Conservation (phyloP, 2,329 filamentous ascomycete species). For the Colletotrichum agaves region DNA sequence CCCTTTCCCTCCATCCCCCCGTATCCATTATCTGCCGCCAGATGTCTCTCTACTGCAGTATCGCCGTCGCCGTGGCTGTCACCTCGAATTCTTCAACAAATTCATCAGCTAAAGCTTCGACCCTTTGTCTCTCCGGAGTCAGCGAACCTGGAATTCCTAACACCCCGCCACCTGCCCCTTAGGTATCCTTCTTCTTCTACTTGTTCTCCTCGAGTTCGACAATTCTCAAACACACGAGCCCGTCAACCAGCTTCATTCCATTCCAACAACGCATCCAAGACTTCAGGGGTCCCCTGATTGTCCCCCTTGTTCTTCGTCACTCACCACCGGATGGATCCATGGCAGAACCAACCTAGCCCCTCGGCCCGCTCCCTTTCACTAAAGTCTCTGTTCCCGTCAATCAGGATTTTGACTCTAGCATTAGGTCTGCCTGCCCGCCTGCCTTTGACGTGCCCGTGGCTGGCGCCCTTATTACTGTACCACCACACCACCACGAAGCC, state of each 20-base stretch:
- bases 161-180: neutral
- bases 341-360: conserved; percentile 26
- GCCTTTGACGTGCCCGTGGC: too few species aligned
- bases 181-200: too few species aligned
- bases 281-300: conserved; percentile 16
- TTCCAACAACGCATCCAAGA: neutral
- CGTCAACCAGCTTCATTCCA: conserved; percentile 17
- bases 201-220: neutral
- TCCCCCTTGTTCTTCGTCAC: conserved; percentile 21
- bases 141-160: conserved; percentile 11
- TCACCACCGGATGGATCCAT: conserved; percentile 9
- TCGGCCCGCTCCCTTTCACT: conserved; percentile 16
- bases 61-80: conserved; percentile 1
- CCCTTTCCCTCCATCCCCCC: neutral
- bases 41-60: neutral
- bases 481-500: neutral
- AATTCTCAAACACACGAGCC: neutral
- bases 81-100: neutral
- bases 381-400: too few species aligned
- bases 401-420: neutral
- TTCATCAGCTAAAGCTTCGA: neutral
- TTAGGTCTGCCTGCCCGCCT: too few species aligned
- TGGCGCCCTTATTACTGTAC: too few species aligned
- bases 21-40: neutral
- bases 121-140: neutral